These are phyloP conservation scores for Cordia subcordata DNA, from an alignment of 257 asterid genomes.

Conservation along the genomic window DNA sequence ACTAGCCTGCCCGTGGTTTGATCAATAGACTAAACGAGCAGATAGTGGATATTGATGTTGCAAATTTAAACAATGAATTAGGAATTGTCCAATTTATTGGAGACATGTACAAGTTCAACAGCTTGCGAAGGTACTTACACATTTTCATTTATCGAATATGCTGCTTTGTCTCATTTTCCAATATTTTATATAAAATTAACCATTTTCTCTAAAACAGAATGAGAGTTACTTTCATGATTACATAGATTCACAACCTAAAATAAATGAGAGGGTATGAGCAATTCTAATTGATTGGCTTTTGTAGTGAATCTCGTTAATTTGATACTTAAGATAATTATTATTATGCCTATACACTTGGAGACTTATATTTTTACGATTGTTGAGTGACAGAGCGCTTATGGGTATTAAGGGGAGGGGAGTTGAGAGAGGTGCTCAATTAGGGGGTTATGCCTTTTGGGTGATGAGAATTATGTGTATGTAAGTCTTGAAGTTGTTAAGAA, in stretches of 20 bases:
- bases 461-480: too few species aligned
- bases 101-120: conserved; percentile 73
- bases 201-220: conserved; percentile 33
- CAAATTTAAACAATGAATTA: conserved; percentile 60
- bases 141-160: not conserved
- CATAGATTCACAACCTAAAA: conserved; percentile 71
- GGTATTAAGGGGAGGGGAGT: too few species aligned
- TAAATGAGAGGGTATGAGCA: conserved; percentile 71
- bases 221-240: conserved; percentile 63
- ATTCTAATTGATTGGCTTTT: conserved; percentile 85
- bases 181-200: not conserved
- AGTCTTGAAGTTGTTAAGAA: too few species aligned
- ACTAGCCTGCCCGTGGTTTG: too few species aligned
- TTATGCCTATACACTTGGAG: too few species aligned
- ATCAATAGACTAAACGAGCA: too few species aligned
- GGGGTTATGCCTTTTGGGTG: too few species aligned
- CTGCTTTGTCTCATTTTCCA: not conserved
- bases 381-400: too few species aligned
- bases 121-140: conserved; percentile 17
- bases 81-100: conserved; percentile 82
- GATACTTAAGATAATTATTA: too few species aligned
- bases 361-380: too few species aligned
- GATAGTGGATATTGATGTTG: conserved; percentile 66
- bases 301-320: too few species aligned
- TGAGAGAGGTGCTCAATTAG: too few species aligned